phyloP scores from a whole-genome alignment of 164 flowering plant species.

The Vitis labrusca region DNA sequence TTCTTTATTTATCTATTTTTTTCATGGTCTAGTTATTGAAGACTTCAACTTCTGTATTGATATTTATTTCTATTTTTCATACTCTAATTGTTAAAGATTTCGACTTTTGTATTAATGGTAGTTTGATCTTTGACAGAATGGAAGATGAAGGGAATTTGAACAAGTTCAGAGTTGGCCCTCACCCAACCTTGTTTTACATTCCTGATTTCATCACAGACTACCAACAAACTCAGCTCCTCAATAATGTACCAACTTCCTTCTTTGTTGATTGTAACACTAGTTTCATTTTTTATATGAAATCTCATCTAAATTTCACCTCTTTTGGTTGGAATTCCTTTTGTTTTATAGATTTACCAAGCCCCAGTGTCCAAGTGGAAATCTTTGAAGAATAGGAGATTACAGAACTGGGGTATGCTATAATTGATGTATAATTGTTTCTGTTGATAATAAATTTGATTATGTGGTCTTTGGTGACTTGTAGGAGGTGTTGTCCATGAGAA shows the following conservation, averaged over 20 bases:
- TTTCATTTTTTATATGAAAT: background rate
- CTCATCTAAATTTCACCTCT: background rate
- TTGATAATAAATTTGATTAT: slow-evolving; percentile 1
- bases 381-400: slow-evolving; percentile 80
- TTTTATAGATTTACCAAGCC: slow-evolving; percentile 56
- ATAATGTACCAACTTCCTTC: slow-evolving; percentile 31
- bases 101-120: too few species aligned
- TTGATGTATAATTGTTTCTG: background rate
- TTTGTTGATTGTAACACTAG: background rate
- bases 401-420: slow-evolving; percentile 74
- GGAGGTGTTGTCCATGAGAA: slow-evolving; percentile 95
- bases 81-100: too few species aligned
- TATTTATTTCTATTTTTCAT: too few species aligned
- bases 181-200: slow-evolving; percentile 65
- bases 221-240: slow-evolving; percentile 53
- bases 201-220: slow-evolving; percentile 63
- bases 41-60: too few species aligned
- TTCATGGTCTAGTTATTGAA: too few species aligned
- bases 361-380: slow-evolving; percentile 82
- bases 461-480: slow-evolving; percentile 21
- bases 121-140: slow-evolving; percentile 14
- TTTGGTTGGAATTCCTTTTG: background rate
- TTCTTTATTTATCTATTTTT: too few species aligned
- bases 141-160: slow-evolving; percentile 17
- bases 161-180: slow-evolving; percentile 42